Conservation (phyloP, 1,284 basidiomycete species). For the Pseudozyma sp. region DNA sequence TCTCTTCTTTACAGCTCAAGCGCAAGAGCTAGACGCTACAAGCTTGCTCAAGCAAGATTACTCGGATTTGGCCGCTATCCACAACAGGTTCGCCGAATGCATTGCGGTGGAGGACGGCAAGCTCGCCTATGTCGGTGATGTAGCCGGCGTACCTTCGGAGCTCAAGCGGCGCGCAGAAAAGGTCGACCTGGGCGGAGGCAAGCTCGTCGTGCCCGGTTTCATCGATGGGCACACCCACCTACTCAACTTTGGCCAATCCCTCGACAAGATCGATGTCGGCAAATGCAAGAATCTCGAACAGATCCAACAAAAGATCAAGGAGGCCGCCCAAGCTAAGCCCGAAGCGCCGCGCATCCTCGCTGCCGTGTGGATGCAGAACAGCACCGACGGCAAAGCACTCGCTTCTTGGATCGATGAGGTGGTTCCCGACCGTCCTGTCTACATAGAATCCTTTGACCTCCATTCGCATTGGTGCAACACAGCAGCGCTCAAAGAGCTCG, state of each 20-base stretch:
- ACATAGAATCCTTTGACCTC: constrained; percentile 42
- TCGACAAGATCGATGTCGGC: constrained; percentile 47
- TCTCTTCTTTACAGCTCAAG: constrained; percentile 43
- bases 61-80: constrained; percentile 14
- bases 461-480: constrained; percentile 50
- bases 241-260: constrained; percentile 44
- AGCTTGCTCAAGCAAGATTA: constrained; percentile 35
- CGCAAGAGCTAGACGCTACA: constrained; percentile 29
- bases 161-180: constrained; percentile 6
- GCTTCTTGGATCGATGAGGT: constrained; percentile 40
- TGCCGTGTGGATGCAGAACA: constrained; percentile 46
- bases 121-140: constrained; percentile 35
- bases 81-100: constrained; percentile 36
- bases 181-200: constrained; percentile 33
- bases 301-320: constrained; percentile 36
- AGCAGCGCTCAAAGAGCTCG: constrained; percentile 41
- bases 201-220: constrained; percentile 49
- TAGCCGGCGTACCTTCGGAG: constrained; percentile 8
- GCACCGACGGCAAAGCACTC: constrained; percentile 33
- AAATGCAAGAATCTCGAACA: constrained; percentile 43
- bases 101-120: constrained; percentile 27
- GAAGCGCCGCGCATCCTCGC: constrained; percentile 40
- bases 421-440: constrained; percentile 42
- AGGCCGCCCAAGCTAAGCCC: constrained; percentile 34
- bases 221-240: constrained; percentile 51